phyloP scores from a whole-genome alignment of 257 asterid species.

The Vinca minor region DNA sequence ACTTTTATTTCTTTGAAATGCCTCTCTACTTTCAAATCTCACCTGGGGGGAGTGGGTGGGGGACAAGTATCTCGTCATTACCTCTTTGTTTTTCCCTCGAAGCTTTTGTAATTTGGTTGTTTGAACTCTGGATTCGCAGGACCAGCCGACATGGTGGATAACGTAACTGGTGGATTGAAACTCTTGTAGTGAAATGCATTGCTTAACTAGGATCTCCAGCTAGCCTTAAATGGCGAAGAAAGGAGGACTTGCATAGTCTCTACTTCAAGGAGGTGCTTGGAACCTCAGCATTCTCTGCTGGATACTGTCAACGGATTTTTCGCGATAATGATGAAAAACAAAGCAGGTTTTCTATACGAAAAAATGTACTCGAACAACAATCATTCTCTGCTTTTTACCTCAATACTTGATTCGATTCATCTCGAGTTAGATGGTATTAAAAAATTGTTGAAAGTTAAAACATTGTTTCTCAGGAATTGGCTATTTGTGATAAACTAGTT shows the following conservation, averaged over 20 bases:
- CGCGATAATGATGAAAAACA: neutral
- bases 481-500: neutral
- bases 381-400: neutral
- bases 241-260: neutral
- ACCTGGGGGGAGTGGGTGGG: neutral
- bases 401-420: too few species aligned
- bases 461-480: neutral
- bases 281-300: neutral
- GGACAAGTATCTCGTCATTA: too few species aligned
- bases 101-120: neutral
- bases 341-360: neutral
- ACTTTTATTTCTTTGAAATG: neutral
- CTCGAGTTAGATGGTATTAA: neutral
- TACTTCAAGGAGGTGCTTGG: neutral
- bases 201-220: neutral
- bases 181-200: conserved; percentile 44
- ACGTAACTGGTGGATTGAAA: conserved; percentile 88
- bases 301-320: neutral
- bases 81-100: neutral
- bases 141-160: conserved; percentile 90
- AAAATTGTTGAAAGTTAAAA: neutral
- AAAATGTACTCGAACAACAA: neutral
- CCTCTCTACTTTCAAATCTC: neutral
- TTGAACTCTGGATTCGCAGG: conserved; percentile 44
- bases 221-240: neutral